Evolutionary conservation across 2,329 filamentous ascomycete genomes (phyloP).

Genomic region (Neocatenulostroma microsporum): DNA sequence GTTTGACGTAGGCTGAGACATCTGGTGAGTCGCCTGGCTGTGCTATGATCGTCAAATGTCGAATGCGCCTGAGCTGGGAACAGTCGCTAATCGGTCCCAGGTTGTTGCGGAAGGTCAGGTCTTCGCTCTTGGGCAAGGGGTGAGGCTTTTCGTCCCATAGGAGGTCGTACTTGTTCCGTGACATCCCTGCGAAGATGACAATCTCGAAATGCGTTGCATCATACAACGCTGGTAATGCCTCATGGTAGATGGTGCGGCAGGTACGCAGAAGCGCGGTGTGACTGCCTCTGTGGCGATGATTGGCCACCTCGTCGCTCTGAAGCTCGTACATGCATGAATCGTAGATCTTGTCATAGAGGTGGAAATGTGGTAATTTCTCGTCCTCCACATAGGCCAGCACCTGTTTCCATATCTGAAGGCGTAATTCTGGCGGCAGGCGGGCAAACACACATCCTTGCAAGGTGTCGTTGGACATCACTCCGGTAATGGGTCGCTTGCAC

Average conservation of each 20-base stretch:
- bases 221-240: constrained; percentile 3
- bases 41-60: constrained; percentile 1
- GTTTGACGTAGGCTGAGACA: no score
- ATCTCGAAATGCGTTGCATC: constrained; percentile 4
- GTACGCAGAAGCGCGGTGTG: constrained; percentile 3
- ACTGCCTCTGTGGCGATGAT: background rate
- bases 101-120: no score
- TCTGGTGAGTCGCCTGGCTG: constrained; percentile 1
- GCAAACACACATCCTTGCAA: no score
- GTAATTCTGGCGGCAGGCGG: constrained; percentile 5
- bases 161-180: no score
- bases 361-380: constrained; percentile 4
- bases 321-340: constrained; percentile 5
- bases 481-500: no score
- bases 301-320: no score
- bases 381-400: background rate
- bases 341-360: constrained; percentile 6
- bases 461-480: no score
- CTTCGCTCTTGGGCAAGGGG: no score
- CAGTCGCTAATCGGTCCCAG: no score
- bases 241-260: constrained; percentile 2
- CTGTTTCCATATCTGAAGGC: constrained; percentile 3
- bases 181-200: constrained; percentile 1
- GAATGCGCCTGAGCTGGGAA: constrained; percentile 4
- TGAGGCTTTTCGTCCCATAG: no score